Percentiles rank a stretch among this genome's conserved stretches.
These are phyloP conservation scores for Chrysanthemum seticuspe DNA, from an alignment of 129 eudicot species.

Conservation along the genomic window DNA sequence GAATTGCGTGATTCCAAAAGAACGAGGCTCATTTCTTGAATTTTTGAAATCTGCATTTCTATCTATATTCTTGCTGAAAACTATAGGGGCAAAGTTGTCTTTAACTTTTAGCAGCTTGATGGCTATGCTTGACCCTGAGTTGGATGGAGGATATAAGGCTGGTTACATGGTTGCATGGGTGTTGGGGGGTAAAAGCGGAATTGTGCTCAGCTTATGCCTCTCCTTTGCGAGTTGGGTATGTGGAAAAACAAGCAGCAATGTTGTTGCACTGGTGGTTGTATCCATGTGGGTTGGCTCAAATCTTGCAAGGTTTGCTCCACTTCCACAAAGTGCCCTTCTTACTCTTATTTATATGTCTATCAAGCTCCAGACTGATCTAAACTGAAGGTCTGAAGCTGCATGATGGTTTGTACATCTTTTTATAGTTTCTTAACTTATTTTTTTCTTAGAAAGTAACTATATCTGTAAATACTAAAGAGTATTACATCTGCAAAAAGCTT, in stretches of 20 bases:
- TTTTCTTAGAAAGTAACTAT: not conserved
- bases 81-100: slow-evolving; percentile 64
- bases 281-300: slow-evolving; percentile 84
- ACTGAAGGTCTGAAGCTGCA: slow-evolving; percentile 40
- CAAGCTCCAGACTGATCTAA: slow-evolving; percentile 70
- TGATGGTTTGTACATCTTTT: slow-evolving; percentile 15
- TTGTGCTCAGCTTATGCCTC: slow-evolving; percentile 71
- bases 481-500: slow-evolving; percentile 6
- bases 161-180: slow-evolving; percentile 72
- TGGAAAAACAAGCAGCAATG: slow-evolving; percentile 80
- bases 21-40: slow-evolving; percentile 57
- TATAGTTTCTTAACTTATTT: not conserved
- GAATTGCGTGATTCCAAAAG: slow-evolving; percentile 34
- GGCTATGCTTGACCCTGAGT: slow-evolving; percentile 68
- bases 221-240: slow-evolving; percentile 91
- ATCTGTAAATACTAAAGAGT: slow-evolving; percentile 11
- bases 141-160: slow-evolving; percentile 72
- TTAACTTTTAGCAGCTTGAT: slow-evolving; percentile 68
- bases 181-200: slow-evolving; percentile 73
- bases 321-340: slow-evolving; percentile 94
- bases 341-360: slow-evolving; percentile 83
- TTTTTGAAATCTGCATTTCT: slow-evolving; percentile 71
- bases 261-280: slow-evolving; percentile 57
- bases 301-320: slow-evolving; percentile 64
- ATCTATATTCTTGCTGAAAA: slow-evolving; percentile 68